Base-by-base conservation (phyloP, 345 rosid genomes). In the Populus euphratica region DNA sequence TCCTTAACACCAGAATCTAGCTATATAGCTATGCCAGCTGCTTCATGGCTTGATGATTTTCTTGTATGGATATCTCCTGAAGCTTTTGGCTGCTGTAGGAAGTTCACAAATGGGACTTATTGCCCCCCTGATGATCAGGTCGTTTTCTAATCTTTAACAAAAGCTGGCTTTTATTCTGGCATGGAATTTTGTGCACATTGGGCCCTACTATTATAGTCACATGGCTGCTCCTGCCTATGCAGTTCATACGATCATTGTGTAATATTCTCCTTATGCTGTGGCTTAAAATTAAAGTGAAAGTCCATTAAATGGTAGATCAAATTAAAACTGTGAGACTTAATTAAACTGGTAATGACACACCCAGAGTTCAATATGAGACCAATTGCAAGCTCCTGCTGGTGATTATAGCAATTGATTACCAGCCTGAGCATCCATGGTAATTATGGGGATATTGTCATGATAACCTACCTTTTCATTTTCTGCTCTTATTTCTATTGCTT, bases 41-140 rank as follows among this genome's bases (percentile, higher is more conserved):
- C 99, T 85, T 93, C 99, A 29, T 96, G 98, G 99, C 94, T 96
- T 20, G 99, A 96, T 82, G 99, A 96, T 85, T 92, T 93, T 86
- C 97, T 96, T 66, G 97, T 93, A 67, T 96, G 99, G 99, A 74
- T 96, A 80, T 96, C 98, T 80, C 99, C 99, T 1, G 98, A 96
- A 86, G 99, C 99, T 73, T 96, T 93, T 83, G 98, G 98, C 68
- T 96, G 99, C 84, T 96, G 99, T 68, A 89, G 99, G 66, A 92
- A 93, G 82, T 93, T 92, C 86, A 90, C 90, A 76, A 92, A 96
- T 87, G 98, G 90, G 74, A 92, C 85, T 83, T 96, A 89, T 83
- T 96, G 99, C 27, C 97, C 99, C 49, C 99, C 99, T 62, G 85
- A 93, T 81, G 99, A 96, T 84, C 98, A 96, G 98, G 97, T 92